Evolutionary conservation across 2,329 filamentous ascomycete genomes (phyloP), one percentile per base, ranked within the genome.

Genomic region (Ophiostoma tasmaniense): DNA sequence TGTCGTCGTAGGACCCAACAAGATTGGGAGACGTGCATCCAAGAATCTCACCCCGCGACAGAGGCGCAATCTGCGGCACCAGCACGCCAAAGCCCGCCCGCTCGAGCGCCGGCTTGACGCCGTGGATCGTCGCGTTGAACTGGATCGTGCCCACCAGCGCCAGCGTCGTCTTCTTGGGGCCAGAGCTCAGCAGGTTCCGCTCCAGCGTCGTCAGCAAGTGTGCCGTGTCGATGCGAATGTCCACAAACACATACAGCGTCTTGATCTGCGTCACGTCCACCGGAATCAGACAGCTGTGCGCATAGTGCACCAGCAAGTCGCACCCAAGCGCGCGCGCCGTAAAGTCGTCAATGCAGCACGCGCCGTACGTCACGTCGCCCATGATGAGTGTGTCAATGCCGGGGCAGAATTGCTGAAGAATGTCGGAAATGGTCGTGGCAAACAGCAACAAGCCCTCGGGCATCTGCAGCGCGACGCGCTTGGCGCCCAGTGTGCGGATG

Each of bases 341-440:
- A 80, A 96, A 99, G 80, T 99, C 95, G 77, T 99, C 95, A 74
- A 99, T 97, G 77, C 95, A 99, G 82, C 95, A 99, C 28, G 95
- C 95, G 72, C 95, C 95, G 78, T 99, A 99, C 0, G 95, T 99
- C 61, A 99, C 95, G 77, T 99, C 95, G 71, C 95, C 95, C 95
- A 99, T 99, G 78, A 99, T 99, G 68, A 98, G 83, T 1, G 94
- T 98, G 77, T 96, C 92, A 55, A 90, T 90, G 1, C 91, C 93
- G 0, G 92, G 90, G 76, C 95, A 99, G 81, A 99, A 99, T 76
- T 93, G 90, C 0, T 91, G 92, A 65, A 99, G 83, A 74, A 99
- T 98, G 77, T 99, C 95, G 3, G 95, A 97, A 73, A 99, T 94
- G 45, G 95, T 99, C 33, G 95, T 98, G 28, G 95, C 95, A 77